Evolutionary conservation across 106 monocot genomes (phyloP), one percentile per base, ranked within the genome.

Genomic region (Platanthera zijinensis): DNA sequence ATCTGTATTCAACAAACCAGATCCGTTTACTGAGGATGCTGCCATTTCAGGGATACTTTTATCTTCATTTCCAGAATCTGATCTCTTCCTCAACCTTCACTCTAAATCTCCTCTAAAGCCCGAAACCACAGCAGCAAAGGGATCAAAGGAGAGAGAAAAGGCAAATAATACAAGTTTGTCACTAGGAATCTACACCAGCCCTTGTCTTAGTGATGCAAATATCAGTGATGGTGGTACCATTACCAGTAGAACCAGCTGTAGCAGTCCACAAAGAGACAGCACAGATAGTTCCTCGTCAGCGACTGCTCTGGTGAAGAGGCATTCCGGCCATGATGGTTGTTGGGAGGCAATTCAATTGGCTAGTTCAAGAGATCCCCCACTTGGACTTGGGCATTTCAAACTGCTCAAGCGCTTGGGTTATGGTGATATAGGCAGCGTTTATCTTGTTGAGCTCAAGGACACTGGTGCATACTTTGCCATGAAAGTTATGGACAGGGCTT

Each of bases 401-500:
- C 69, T 81, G 46, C 46, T 81, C 47, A 81, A 81, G 54, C 67
- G 80, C 6, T 57, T 81, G 46, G 80, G 80, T 25, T 81, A 75
- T 57, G 80, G 80, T 48, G 80, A 81, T 19, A 81, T 81, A 74
- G 80, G 80, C 8, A 81, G 80, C 17, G 80, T 81, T 48, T 81
- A 81, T 75, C 74, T 81, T 48, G 80, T 81, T 54, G 69, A 81
- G 48, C 80, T 81, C 0, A 81, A 52, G 45, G 80, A 56, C 3
- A 81, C 69, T 15, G 48, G 52, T 14, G 69, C 80, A 10, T 81
- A 81, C 52, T 81, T 81, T 81, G 80, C 80, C 25, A 81, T 81
- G 80, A 81, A 81, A 50, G 75, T 81, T 39, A 81, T 81, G 80
- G 80, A 81, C 57, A 75, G 74, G 57, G 80, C 80, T 32, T 75